These are phyloP conservation scores for Alternaria burnsii DNA, from an alignment of 2,329 filamentous ascomycete genomes.

Conservation along the genomic window DNA sequence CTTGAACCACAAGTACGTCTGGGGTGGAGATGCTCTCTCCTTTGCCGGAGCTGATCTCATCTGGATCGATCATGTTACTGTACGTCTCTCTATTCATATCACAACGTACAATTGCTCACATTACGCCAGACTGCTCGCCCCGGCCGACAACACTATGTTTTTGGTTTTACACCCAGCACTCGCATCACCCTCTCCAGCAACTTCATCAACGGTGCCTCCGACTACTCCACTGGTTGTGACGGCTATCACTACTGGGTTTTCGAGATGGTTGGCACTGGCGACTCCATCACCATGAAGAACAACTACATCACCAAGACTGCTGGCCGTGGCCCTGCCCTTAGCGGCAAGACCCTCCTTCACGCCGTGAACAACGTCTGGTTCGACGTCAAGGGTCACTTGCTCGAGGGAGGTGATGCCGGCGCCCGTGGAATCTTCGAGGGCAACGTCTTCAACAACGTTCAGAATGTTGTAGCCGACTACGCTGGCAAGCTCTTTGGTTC, in stretches of 20 bases:
- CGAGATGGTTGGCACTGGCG: slow-evolving; percentile 1
- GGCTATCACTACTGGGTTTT: slow-evolving; percentile 3
- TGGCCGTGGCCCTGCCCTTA: background rate
- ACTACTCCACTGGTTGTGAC: background rate
- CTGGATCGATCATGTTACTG: background rate
- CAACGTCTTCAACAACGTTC: background rate
- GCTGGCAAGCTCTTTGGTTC: background rate
- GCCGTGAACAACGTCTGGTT: background rate
- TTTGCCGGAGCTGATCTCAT: background rate
- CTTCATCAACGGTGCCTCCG: background rate
- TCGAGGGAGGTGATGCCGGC: background rate
- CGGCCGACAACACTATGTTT: background rate
- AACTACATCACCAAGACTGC: background rate
- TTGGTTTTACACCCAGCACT: background rate
- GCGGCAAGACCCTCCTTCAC: background rate
- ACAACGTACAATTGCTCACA: too few species aligned
- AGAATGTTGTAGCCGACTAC: background rate
- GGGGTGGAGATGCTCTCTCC: background rate
- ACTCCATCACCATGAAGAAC: slow-evolving; percentile 1
- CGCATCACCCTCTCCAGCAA: background rate
- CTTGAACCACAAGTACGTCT: background rate
- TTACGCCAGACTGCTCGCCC: background rate
- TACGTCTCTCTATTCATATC: background rate
- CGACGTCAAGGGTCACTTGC: background rate
- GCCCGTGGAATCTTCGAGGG: background rate